Evolutionary conservation across 768 basidiomycete genomes (phyloP).

Genomic region (Jaapia argillacea): DNA sequence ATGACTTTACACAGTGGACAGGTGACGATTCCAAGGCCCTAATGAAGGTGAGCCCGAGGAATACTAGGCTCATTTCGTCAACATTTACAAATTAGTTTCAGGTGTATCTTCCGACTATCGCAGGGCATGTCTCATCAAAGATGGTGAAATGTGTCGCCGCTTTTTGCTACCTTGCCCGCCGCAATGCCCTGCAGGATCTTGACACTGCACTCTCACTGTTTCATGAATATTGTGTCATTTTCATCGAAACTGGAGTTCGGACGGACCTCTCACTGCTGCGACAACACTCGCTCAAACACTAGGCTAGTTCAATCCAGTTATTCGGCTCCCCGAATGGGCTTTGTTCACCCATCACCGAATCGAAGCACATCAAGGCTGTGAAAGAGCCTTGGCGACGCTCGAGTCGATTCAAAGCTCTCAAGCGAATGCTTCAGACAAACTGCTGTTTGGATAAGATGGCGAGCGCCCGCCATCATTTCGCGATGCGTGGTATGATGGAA

Average conservation of each 20-base stretch:
- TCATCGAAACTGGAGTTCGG: not conserved
- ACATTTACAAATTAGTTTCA: conserved; percentile 1
- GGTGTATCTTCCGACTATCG: conserved; percentile 16
- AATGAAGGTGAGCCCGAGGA: conserved; percentile 21
- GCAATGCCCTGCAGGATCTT: conserved; percentile 10
- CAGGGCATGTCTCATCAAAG: conserved; percentile 15
- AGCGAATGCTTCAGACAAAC: conserved; percentile 11
- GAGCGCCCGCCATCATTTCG: not conserved
- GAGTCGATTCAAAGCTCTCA: conserved; percentile 8
- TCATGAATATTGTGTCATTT: not conserved
- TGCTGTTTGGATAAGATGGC: conserved; percentile 3
- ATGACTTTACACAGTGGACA: conserved; percentile 27
- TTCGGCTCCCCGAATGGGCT: conserved; percentile 13
- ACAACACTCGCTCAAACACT: not conserved
- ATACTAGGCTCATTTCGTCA: not conserved
- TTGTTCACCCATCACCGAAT: conserved; percentile 14
- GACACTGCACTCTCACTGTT: conserved; percentile 1
- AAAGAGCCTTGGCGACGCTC: conserved; percentile 14
- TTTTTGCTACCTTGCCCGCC: conserved; percentile 20
- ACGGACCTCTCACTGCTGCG: not conserved
- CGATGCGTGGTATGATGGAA: conserved; percentile 3
- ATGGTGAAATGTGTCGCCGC: conserved; percentile 16
- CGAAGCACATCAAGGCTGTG: conserved; percentile 13
- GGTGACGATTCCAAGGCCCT: conserved; percentile 27
- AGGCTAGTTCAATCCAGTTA: not conserved